Evolutionary conservation across 495 filamentous ascomycete genomes (phyloP).

Genomic region (Penicillium crystallinum): DNA sequence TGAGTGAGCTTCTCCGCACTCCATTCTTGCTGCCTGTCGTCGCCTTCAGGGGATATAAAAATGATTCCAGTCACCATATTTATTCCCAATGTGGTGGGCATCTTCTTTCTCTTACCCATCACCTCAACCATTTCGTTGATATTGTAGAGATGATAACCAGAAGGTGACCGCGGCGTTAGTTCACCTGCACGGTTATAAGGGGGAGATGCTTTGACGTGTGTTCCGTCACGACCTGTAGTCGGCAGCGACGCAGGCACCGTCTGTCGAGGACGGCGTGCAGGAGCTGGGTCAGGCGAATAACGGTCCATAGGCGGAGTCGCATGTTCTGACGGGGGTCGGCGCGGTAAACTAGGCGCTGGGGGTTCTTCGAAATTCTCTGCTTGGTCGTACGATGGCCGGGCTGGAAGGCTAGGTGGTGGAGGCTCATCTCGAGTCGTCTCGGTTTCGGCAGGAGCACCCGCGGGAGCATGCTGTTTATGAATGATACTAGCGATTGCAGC

Average conservation of each 20-base stretch:
- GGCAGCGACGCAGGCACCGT: slow-evolving; percentile 11
- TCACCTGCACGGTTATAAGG: slow-evolving; percentile 52
- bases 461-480: slow-evolving; percentile 45
- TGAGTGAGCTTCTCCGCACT: slow-evolving; percentile 85
- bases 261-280: slow-evolving; percentile 22
- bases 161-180: slow-evolving; percentile 52
- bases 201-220: slow-evolving; percentile 49
- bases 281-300: slow-evolving; percentile 39
- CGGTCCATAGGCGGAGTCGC: slow-evolving; percentile 49
- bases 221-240: slow-evolving; percentile 26
- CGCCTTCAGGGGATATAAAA: slow-evolving; percentile 86
- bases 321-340: slow-evolving; percentile 59
- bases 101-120: slow-evolving; percentile 95
- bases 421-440: slow-evolving; percentile 32
- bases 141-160: slow-evolving; percentile 87
- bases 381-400: slow-evolving; percentile 39
- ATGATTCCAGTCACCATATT: slow-evolving; percentile 82
- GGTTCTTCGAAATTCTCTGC: slow-evolving; percentile 56
- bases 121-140: slow-evolving; percentile 94
- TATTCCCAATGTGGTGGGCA: slow-evolving; percentile 89
- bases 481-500: slow-evolving; percentile 69
- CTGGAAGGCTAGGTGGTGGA: slow-evolving; percentile 38
- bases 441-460: slow-evolving; percentile 24
- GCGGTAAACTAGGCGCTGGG: slow-evolving; percentile 59
- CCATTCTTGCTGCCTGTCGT: slow-evolving; percentile 87